phyloP scores from a whole-genome alignment of 2,329 filamentous ascomycete species.

The Pseudocercospora ulei region DNA sequence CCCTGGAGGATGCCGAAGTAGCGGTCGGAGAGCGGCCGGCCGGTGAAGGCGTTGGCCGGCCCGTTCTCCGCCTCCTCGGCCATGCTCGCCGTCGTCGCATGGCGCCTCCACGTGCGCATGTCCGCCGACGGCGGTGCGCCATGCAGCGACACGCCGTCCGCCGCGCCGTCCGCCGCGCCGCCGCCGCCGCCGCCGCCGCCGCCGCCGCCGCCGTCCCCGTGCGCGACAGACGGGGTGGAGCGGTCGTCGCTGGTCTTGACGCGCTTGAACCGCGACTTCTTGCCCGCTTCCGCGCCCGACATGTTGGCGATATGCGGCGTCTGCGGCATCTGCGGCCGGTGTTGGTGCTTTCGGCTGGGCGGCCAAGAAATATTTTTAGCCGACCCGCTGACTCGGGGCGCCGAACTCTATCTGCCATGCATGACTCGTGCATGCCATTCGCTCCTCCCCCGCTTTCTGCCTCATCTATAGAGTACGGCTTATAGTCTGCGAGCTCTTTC shows the following conservation, averaged over 20 bases:
- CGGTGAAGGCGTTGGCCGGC: constrained; percentile 77
- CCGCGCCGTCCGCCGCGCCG: constrained; percentile 29
- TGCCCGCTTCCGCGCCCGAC: constrained; percentile 34
- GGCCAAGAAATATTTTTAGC: too few relatives aligned
- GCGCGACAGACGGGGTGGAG: constrained; percentile 82
- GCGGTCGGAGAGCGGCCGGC: constrained; percentile 61
- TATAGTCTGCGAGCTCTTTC: too few relatives aligned
- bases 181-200: constrained; percentile 29
- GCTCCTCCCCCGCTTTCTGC: too few relatives aligned
- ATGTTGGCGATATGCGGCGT: constrained; percentile 36
- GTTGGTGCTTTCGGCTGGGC: too few relatives aligned
- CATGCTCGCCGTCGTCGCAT: constrained; percentile 67
- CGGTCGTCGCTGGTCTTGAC: constrained; percentile 49
- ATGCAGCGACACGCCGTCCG: constrained; percentile 10
- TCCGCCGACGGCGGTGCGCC: constrained; percentile 16
- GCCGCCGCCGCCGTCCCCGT: constrained; percentile 55
- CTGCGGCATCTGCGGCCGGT: too few relatives aligned
- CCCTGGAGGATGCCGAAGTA: constrained; percentile 86
- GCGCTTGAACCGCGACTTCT: constrained; percentile 36
- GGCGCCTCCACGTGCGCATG: constrained; percentile 61
- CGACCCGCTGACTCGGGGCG: too few relatives aligned
- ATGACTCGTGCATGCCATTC: too few relatives aligned
- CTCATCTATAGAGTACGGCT: too few relatives aligned
- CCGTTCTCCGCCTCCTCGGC: constrained; percentile 67
- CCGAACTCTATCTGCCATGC: too few relatives aligned